These are phyloP conservation scores for Danielia oregonensis DNA, from an alignment of 805 yeast genomes.

Conservation along the genomic window DNA sequence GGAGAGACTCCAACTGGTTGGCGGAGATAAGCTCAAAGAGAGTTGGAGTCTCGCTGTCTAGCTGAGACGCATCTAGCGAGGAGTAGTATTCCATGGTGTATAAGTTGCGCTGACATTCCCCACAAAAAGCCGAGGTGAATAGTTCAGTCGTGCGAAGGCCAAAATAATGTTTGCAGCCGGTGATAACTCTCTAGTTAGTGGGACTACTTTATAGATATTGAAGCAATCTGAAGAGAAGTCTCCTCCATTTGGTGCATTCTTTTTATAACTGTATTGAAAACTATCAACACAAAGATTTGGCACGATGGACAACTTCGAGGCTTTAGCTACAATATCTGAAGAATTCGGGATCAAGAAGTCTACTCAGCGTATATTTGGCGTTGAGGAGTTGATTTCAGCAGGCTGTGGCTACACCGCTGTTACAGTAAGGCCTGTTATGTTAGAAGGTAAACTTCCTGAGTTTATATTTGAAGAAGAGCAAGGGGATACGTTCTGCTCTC, in stretches of 20 bases:
- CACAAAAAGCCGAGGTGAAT: not conserved
- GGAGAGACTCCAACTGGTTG: constrained; percentile 66
- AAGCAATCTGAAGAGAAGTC: too few species aligned
- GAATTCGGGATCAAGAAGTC: constrained; percentile 15
- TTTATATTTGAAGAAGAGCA: constrained; percentile 10
- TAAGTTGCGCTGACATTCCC: not conserved
- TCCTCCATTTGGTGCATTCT: too few species aligned
- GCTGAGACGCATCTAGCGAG: constrained; percentile 68
- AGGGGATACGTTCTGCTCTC: constrained; percentile 13
- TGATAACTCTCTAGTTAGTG: not conserved
- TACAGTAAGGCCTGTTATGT: not conserved
- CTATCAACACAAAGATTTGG: not conserved
- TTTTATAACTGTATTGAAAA: too few species aligned
- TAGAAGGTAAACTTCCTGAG: constrained; percentile 1
- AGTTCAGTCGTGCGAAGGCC: not conserved
- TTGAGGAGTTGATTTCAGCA: constrained; percentile 5
- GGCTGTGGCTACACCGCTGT: not conserved
- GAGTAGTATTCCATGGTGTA: constrained; percentile 76
- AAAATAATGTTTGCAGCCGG: too few species aligned
- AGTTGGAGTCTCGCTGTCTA: constrained; percentile 78
- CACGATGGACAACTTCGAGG: constrained; percentile 20
- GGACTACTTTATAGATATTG: too few species aligned
- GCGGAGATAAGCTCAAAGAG: constrained; percentile 85
- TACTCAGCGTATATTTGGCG: constrained; percentile 14
- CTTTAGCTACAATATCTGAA: constrained; percentile 15